Evolutionary conservation across 192 early-diverging fungal species (phyloP), one percentile per base, ranked within the genome.

Genomic region (Backusella tuberculispora): DNA sequence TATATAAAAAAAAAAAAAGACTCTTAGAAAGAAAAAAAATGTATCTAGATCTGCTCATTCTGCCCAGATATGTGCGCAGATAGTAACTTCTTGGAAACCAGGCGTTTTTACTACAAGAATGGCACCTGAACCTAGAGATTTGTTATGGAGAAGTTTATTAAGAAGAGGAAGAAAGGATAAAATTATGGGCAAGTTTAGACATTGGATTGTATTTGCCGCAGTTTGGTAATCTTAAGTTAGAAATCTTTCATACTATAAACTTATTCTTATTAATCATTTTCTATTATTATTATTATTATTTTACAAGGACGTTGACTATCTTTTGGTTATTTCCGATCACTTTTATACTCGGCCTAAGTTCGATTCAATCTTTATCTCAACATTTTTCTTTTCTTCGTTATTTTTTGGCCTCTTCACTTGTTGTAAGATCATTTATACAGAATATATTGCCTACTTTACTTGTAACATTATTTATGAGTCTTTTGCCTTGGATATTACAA

Each of bases 241-340:
- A 9, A 42, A 14, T 26, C 74, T 50, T 2, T 66, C 50, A 75
- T 14, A 19, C 45, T 38, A 12, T 47, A 24, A 29, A 15, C 1
- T 9, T 44, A 26, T 21, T 41, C 3, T 34, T 63, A 74, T 65
- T 15, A 3, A 13, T 17, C 9, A 19, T 74, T 37, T 50, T 76
- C 10, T 64, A 56, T 64, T 46, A n/a, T n/a, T n/a, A n/a, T n/a
- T n/a, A n/a, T 34, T 45, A 5, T 21, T 40, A 37, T 50, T n/a
- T 10, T 34, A 65, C 14, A 76, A 89, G 88, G 88, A 76, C 76
- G 14, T 64, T 89, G n/a, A 91, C 83, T 15, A 81, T 91, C 17
- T 88, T 91, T 71, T 91, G 89, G 89, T 77, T 91, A 29, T 87
- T 89, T 46, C 89, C 89, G 1, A 89, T 89, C 8, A 80, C 85